Conservation (phyloP, 2,329 filamentous ascomycete genomes). For the Pseudopyrenochaeta lycopersici region DNA sequence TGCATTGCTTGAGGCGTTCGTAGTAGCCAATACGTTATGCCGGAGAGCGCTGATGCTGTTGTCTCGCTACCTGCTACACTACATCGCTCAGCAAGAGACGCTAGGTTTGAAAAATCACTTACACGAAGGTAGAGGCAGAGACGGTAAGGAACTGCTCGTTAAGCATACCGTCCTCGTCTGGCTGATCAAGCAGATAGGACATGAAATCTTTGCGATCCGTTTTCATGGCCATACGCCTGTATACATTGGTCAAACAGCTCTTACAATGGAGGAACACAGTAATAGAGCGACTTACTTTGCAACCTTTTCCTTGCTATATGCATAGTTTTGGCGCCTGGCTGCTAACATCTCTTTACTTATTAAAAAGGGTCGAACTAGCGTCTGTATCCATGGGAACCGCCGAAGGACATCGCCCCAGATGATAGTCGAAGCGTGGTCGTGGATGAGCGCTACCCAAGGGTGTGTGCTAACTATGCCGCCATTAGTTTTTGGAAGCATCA, state of each 20-base stretch:
- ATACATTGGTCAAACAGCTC: neutral
- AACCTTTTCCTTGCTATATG: too few species aligned
- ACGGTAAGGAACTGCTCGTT: constrained; percentile 47
- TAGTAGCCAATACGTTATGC: constrained; percentile 34
- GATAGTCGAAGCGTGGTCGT: too few species aligned
- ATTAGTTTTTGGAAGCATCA: too few species aligned
- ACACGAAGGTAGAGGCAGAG: constrained; percentile 39
- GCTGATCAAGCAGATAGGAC: neutral
- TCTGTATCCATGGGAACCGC: neutral
- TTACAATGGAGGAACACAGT: too few species aligned
- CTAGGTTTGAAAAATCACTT: neutral
- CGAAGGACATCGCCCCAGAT: too few species aligned
- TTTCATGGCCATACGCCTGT: neutral
- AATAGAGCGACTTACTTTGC: too few species aligned
- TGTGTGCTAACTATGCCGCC: too few species aligned
- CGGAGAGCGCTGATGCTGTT: constrained; percentile 45
- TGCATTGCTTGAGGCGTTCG: neutral
- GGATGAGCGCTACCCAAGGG: too few species aligned
- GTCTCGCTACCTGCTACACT: constrained; percentile 52
- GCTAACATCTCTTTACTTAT: too few species aligned
- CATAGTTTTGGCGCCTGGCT: too few species aligned
- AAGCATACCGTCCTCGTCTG: constrained; percentile 15
- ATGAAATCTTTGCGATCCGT: constrained; percentile 1
- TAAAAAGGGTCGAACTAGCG: too few species aligned
- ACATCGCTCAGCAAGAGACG: neutral